Conservation (phyloP, 352 stramenopile species). For the Blastocystis sp. region DNA sequence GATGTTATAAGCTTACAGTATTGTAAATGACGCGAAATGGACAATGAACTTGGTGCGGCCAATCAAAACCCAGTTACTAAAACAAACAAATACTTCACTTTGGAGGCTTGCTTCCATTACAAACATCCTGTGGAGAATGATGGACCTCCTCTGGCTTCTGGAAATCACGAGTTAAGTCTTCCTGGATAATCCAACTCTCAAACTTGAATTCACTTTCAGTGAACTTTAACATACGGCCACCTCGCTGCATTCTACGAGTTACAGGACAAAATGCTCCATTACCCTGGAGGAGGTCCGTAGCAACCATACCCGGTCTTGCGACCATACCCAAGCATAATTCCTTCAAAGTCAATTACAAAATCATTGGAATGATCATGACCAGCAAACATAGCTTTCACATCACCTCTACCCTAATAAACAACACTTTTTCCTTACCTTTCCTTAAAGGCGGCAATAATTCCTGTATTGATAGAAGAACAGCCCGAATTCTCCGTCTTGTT, state of each 20-base stretch:
- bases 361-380: constrained; percentile 65
- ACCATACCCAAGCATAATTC: constrained; percentile 50
- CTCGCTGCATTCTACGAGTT: constrained; percentile 53
- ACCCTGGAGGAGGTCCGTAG: constrained; percentile 61
- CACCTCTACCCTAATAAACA: constrained; percentile 30
- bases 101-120: constrained; percentile 28
- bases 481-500: constrained; percentile 32
- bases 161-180: constrained; percentile 40
- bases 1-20: background rate
- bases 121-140: background rate
- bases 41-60: constrained; percentile 12
- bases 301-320: constrained; percentile 63
- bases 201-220: constrained; percentile 39
- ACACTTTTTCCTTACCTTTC: constrained; percentile 14
- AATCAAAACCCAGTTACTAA: background rate
- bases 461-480: constrained; percentile 64
- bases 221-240: constrained; percentile 17
- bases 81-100: constrained; percentile 23
- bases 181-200: constrained; percentile 13
- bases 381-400: constrained; percentile 40
- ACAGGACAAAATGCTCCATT: background rate
- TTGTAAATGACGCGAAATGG: background rate
- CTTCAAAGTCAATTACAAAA: constrained; percentile 61
- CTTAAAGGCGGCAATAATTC: constrained; percentile 43
- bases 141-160: background rate